phyloP scores from a whole-genome alignment of 2,329 filamentous ascomycete species.

The Fusarium bulbicola region DNA sequence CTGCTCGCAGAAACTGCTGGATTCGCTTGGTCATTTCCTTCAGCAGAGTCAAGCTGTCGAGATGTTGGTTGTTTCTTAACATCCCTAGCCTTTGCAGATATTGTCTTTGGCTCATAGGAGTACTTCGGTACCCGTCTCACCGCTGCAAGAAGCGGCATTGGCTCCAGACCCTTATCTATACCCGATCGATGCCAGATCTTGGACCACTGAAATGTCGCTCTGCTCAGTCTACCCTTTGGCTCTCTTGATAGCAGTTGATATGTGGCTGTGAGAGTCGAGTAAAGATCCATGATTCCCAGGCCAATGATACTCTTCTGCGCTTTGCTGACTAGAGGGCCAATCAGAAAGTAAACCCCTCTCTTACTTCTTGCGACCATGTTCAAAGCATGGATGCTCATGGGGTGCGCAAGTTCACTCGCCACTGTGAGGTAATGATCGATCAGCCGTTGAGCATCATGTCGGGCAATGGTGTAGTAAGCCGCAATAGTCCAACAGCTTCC shows the following conservation, averaged over 20 bases:
- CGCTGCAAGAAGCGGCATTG: slow-evolving; percentile 35
- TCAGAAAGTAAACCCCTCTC: slow-evolving; percentile 31
- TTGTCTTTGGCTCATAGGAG: slow-evolving; percentile 10
- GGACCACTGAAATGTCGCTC: slow-evolving; percentile 35
- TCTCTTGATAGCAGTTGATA: slow-evolving; percentile 30
- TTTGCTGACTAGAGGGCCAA: slow-evolving; percentile 33
- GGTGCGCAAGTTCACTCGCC: slow-evolving; percentile 31
- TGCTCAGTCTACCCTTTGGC: slow-evolving; percentile 20
- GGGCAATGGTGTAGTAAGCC: slow-evolving; percentile 37
- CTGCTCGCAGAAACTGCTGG: rapidly evolving
- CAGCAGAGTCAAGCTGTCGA: background rate
- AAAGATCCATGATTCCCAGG: slow-evolving; percentile 36
- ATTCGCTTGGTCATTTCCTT: background rate
- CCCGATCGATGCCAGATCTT: slow-evolving; percentile 31
- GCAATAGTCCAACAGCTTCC: slow-evolving; percentile 40
- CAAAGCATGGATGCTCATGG: slow-evolving; percentile 29
- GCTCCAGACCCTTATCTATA: slow-evolving; percentile 18
- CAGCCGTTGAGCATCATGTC: slow-evolving; percentile 20
- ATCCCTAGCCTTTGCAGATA: background rate
- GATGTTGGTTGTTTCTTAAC: rapidly evolving
- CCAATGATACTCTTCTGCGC: slow-evolving; percentile 39
- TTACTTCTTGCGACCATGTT: slow-evolving; percentile 27
- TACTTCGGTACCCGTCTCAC: slow-evolving; percentile 31
- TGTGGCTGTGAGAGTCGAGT: slow-evolving; percentile 31
- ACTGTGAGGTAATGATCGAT: slow-evolving; percentile 30